Conservation (phyloP, 1,139 yeast genomes). For the Tardiomyces depauwii region DNA sequence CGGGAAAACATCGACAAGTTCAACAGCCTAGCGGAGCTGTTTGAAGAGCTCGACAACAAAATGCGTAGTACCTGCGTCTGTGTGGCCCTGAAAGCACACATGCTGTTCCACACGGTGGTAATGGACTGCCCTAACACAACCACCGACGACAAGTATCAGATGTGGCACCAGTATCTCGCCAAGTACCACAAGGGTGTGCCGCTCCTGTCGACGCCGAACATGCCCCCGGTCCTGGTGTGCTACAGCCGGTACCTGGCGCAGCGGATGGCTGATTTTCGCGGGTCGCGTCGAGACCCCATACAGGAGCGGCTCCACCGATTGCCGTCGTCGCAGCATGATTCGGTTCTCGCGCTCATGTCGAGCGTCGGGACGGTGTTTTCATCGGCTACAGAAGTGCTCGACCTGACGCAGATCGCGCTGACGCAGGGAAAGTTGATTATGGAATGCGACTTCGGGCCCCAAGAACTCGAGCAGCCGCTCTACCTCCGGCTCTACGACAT, state of each 20-base stretch:
- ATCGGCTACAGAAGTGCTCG: background rate
- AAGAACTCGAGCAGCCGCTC: slow-evolving; percentile 10
- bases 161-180: background rate
- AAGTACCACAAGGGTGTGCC: background rate
- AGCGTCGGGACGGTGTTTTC: background rate
- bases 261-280: slow-evolving; percentile 12
- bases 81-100: slow-evolving; percentile 13
- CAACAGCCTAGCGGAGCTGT: background rate
- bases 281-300: slow-evolving; percentile 13
- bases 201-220: background rate
- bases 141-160: background rate
- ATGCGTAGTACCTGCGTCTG: background rate
- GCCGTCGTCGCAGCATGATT: slow-evolving; percentile 10
- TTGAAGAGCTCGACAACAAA: background rate
- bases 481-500: slow-evolving; percentile 13
- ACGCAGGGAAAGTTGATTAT: slow-evolving; percentile 14
- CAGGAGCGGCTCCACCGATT: slow-evolving; percentile 12
- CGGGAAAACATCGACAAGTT: background rate
- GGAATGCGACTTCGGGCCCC: slow-evolving; percentile 15
- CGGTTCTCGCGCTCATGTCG: background rate
- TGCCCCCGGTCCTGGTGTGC: slow-evolving; percentile 1
- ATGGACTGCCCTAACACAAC: background rate
- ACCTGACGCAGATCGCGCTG: slow-evolving; percentile 14
- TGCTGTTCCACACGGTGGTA: slow-evolving; percentile 10
- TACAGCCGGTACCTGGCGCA: slow-evolving; percentile 16